phyloP scores from a whole-genome alignment of 2,329 filamentous ascomycete species.

The Conoideocrella luteorostrata region DNA sequence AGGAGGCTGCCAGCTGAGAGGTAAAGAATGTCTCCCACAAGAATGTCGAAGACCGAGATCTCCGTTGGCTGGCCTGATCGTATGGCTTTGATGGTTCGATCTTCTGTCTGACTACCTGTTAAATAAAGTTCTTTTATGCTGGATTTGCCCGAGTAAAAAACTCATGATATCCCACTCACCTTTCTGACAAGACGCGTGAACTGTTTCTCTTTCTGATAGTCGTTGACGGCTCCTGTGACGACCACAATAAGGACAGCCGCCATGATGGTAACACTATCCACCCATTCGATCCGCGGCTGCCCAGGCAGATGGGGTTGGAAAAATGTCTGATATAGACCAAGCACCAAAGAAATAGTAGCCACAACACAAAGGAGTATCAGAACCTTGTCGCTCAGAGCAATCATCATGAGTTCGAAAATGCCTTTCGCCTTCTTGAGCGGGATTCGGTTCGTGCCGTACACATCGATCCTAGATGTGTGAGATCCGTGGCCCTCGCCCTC shows the following conservation, averaged over 20 bases:
- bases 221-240: conserved; percentile 41
- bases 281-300: conserved; percentile 50
- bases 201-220: conserved; percentile 62
- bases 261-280: conserved; percentile 60
- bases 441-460: conserved; percentile 2
- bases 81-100: conserved; percentile 56
- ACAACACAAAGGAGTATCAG: conserved; percentile 60
- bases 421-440: conserved; percentile 2
- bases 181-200: conserved; percentile 56
- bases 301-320: conserved; percentile 36
- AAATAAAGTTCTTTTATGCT: neutral
- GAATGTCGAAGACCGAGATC: conserved; percentile 61
- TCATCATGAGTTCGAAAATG: conserved; percentile 3
- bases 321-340: conserved; percentile 63
- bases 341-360: conserved; percentile 57
- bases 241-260: conserved; percentile 10
- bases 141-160: neutral
- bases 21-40: conserved; percentile 64
- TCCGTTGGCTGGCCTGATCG: conserved; percentile 58
- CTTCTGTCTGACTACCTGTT: conserved; percentile 38
- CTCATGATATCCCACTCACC: neutral
- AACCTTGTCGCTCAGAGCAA: conserved; percentile 28
- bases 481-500: neutral
- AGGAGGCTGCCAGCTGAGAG: conserved; percentile 64
- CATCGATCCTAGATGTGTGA: neutral